Evolutionary conservation across 2,329 filamentous ascomycete genomes (phyloP), one percentile per base, ranked within the genome.

Genomic region (Colletotrichum sp.): DNA sequence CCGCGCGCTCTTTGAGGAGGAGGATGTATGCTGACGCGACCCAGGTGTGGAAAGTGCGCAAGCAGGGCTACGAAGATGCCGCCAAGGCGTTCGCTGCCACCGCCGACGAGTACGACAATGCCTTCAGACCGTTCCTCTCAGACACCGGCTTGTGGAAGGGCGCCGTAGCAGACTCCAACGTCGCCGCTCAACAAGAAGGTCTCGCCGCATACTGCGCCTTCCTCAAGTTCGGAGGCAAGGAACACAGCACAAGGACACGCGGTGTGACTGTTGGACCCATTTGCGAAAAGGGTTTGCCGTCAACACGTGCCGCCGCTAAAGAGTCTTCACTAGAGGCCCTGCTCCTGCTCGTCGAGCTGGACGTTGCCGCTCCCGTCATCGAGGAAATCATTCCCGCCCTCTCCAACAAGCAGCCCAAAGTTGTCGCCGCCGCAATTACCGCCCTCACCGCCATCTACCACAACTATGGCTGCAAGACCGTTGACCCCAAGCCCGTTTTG

Each of bases 41-140:
- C 3, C 68, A 95, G 94, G 92, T 95, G 82, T 99, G 97, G 97
- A 99, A 99, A 90, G 96, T 98, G 57, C 92, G 97, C 82, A 99
- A 99, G 87, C 93, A 92, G 82, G 97, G 93, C 69, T 99, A 99
- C 84, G 97, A 99, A 89, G 95, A 97, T 79, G 96, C 95, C 24
- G 92, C 94, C 55, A 96, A 97, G 85, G 92, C 93, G 79, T 99
- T 99, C 84, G 93, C 96, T 83, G 89, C 92, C 75, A 95, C 96
- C 8, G 93, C 95, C 77, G 94, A 96, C 85, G 96, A 99, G 83
- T 91, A 93, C 80, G 95, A 98, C 83, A 93, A 96, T 15, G 93
- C 93, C 44, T 98, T 99, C 81, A 91, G 93, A 80, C 95, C 96
- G 2, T 99, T 99, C 82, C 86, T 97, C 77, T 92, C 94, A 83